Evolutionary conservation across 2,329 filamentous ascomycete genomes (phyloP).

Genomic region (Claviceps sp.): DNA sequence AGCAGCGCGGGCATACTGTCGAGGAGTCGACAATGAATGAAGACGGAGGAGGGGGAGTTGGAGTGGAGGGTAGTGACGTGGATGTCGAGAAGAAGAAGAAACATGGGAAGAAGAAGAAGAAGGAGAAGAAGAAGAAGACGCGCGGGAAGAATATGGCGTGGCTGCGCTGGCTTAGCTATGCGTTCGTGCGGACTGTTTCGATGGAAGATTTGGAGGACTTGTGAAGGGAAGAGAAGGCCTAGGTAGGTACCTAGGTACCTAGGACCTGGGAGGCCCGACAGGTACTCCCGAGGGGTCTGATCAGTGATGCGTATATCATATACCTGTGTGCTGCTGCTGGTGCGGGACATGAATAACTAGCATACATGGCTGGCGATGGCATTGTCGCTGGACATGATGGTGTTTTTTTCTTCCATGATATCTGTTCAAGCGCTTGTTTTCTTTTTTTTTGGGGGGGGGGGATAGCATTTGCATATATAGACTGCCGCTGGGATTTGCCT

Average conservation of each 20-base stretch:
- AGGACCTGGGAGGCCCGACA: background rate
- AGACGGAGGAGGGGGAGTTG: slow-evolving; percentile 16
- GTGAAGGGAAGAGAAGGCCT: slow-evolving; percentile 9
- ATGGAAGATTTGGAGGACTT: slow-evolving; percentile 48
- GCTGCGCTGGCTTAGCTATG: slow-evolving; percentile 63
- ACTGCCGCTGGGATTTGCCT: too few relatives aligned
- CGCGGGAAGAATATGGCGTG: slow-evolving; percentile 53
- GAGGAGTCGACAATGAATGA: slow-evolving; percentile 8
- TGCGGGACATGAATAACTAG: too few relatives aligned
- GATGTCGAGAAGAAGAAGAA: slow-evolving; percentile 28
- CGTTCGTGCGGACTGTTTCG: slow-evolving; percentile 64
- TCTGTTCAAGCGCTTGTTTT: too few relatives aligned
- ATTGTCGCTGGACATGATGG: too few relatives aligned
- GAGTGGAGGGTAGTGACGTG: slow-evolving; percentile 7
- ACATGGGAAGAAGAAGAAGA: slow-evolving; percentile 17
- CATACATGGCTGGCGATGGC: too few relatives aligned
- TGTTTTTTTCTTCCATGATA: too few relatives aligned
- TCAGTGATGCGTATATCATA: too few relatives aligned
- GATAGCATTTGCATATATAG: too few relatives aligned
- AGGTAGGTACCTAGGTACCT: background rate
- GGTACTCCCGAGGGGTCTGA: too few relatives aligned
- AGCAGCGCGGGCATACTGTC: slow-evolving; percentile 8
- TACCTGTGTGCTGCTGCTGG: too few relatives aligned
- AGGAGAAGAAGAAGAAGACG: slow-evolving; percentile 29
- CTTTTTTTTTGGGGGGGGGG: too few relatives aligned